Evolutionary conservation across 805 yeast genomes (phyloP).

Genomic region (Phaffomyces antillensis): DNA sequence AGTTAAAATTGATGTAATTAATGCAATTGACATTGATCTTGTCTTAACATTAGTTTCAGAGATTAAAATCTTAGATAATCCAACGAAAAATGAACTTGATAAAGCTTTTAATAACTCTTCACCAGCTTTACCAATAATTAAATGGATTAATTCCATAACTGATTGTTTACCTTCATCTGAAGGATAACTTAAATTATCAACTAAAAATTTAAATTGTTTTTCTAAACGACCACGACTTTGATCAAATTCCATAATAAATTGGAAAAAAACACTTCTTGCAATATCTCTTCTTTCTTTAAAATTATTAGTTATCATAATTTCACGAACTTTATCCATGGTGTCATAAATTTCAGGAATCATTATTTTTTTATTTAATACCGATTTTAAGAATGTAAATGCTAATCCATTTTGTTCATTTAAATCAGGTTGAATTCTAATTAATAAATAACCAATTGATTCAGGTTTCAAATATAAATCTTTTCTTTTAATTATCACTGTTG

Average conservation of each 20-base stretch:
- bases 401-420: conserved; percentile 83
- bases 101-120: conserved; percentile 50
- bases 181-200: conserved; percentile 76
- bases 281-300: conserved; percentile 75
- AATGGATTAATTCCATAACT: conserved; percentile 78
- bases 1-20: conserved; percentile 48
- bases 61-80: conserved; percentile 67
- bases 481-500: conserved; percentile 65
- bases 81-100: conserved; percentile 74
- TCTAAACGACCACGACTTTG: conserved; percentile 83
- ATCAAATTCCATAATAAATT: conserved; percentile 88
- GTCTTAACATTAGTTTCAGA: conserved; percentile 75
- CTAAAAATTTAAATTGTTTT: conserved; percentile 73
- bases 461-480: conserved; percentile 60
- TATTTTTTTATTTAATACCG: conserved; percentile 67
- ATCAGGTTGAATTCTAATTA: conserved; percentile 75
- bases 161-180: conserved; percentile 83
- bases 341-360: conserved; percentile 88
- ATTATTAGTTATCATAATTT: conserved; percentile 86
- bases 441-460: conserved; percentile 62
- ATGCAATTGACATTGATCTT: conserved; percentile 71
- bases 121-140: conserved; percentile 60
- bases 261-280: conserved; percentile 75
- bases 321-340: conserved; percentile 70
- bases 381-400: conserved; percentile 76